Evolutionary conservation across 2,329 filamentous ascomycete genomes (phyloP), one percentile per base, ranked within the genome.

Genomic region (Fusarium buharicum): DNA sequence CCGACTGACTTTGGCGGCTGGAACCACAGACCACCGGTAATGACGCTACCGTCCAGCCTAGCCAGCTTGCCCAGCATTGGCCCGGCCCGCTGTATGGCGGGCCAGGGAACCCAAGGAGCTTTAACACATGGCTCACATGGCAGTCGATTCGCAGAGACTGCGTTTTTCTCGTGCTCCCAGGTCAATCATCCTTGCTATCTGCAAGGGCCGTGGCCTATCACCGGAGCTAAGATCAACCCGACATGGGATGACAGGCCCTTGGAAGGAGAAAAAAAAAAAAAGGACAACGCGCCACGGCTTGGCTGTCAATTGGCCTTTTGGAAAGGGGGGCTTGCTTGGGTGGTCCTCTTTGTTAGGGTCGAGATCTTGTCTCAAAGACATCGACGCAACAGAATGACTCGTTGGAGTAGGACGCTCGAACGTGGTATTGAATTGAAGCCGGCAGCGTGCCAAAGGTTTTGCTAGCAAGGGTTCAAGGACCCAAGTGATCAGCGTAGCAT

Each of bases 161-260:
- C 46, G 48, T 66, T 52, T 49, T 65, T 65, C 55, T 50, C 39
- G 57, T 46, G 48, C 51, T 46, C 41, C 24, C 28, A 52, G 36
- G 50, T 38, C 45, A 62, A 51, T 50, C 20, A 68, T 66, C 68
- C 68, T 70, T 67, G 62, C 53, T 39, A 63, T 59, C 68, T 70
- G 68, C 68, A 70, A 70, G 68, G 68, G 68, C 67, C 66, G 33
- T 56, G 55, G 46, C 68, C 66, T 70, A 68, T 70, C 60, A 70
- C 59, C 51, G 50, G 51, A 66, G 48, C 44, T 54, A 61, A 41
- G 54, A 48, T 59, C 49, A 55, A 59, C 37, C 24, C 27, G 37
- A 48, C 63, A 66, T 59, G 66, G 66, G 53, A 64, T 58, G 30
- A 62, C 48, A 48, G 50, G 51, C 45, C 44, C 34, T 61, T 67